Percentiles rank a stretch among this genome's conserved stretches.
These are phyloP conservation scores for Albugo laibachii DNA, from an alignment of 352 stramenopile species.

Conservation along the genomic window DNA sequence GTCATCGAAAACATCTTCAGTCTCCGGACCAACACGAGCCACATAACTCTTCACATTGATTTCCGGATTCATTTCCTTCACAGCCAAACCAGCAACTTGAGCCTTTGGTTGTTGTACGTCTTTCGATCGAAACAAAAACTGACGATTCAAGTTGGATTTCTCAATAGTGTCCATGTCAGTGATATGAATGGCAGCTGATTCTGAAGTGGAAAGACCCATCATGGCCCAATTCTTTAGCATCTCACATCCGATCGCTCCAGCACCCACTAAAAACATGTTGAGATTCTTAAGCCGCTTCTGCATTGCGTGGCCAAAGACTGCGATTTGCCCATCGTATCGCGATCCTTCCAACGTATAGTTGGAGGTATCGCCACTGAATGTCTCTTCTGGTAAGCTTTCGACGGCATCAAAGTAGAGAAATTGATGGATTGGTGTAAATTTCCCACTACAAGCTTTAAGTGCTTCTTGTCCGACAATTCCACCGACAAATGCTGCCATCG, in stretches of 20 bases:
- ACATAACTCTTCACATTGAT: conserved; percentile 83
- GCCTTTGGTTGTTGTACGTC: conserved; percentile 96
- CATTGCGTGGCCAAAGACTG: conserved; percentile 69
- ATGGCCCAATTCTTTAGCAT: conserved; percentile 99
- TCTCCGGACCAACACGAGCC: conserved; percentile 81
- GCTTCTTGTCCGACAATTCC: conserved; percentile 96
- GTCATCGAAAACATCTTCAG: conserved; percentile 96
- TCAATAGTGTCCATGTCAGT: conserved; percentile 99
- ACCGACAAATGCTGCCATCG: conserved; percentile 93
- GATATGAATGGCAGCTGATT: conserved; percentile 81
- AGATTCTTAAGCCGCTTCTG: conserved; percentile 72
- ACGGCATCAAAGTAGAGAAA: conserved; percentile 99
- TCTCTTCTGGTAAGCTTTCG: conserved; percentile 85
- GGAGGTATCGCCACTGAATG: conserved; percentile 16
- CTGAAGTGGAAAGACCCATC: conserved; percentile 89
- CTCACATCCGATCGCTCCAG: conserved; percentile 98
- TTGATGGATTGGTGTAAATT: conserved; percentile 97
- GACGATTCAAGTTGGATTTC: conserved; percentile 95
- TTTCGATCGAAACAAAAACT: conserved; percentile 97
- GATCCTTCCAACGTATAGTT: conserved; percentile 48
- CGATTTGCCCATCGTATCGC: conserved; percentile 88
- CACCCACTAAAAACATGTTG: conserved; percentile 95
- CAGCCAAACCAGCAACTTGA: conserved; percentile 81
- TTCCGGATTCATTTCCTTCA: conserved; percentile 89
- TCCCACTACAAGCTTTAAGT: conserved; percentile 96